Evolutionary conservation across 2,329 filamentous ascomycete genomes (phyloP).

Genomic region (Rutstroemia sp.): DNA sequence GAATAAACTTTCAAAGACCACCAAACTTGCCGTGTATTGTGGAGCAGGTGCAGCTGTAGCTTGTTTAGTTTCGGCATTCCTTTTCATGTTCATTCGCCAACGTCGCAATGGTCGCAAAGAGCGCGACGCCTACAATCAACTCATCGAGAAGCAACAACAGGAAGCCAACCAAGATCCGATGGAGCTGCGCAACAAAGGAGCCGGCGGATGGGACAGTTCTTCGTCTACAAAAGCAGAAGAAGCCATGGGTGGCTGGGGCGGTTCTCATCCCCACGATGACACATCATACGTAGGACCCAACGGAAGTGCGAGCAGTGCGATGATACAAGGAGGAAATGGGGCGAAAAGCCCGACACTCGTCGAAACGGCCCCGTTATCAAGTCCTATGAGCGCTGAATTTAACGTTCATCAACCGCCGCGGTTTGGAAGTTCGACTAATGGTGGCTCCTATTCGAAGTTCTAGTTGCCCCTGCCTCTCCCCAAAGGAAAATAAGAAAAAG

Average conservation of each 20-base stretch:
- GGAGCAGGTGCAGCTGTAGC: constrained; percentile 39
- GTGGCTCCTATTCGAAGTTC: too few species aligned
- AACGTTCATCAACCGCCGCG: too few species aligned
- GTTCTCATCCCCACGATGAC: constrained; percentile 5
- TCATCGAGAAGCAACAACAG: constrained; percentile 26
- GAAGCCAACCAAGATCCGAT: constrained; percentile 24
- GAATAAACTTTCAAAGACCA: constrained; percentile 39
- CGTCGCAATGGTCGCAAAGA: constrained; percentile 45
- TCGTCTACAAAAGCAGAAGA: constrained; percentile 21
- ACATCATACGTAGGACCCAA: neutral
- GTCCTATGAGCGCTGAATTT: too few species aligned
- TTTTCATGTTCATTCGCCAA: constrained; percentile 50
- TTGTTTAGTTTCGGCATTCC: constrained; percentile 34
- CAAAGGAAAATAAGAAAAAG: too few species aligned
- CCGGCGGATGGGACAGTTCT: constrained; percentile 23
- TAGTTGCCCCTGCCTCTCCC: too few species aligned
- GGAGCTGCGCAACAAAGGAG: constrained; percentile 25
- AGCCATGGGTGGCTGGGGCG: constrained; percentile 24
- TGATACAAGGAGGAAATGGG: neutral
- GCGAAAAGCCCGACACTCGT: too few species aligned
- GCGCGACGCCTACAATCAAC: constrained; percentile 33
- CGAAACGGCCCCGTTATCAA: too few species aligned
- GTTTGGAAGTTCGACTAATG: too few species aligned
- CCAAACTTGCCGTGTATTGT: constrained; percentile 48
- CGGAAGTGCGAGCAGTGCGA: neutral